Evolutionary conservation across 2,329 filamentous ascomycete genomes (phyloP).

Genomic region (Aurifilum marmelostoma): DNA sequence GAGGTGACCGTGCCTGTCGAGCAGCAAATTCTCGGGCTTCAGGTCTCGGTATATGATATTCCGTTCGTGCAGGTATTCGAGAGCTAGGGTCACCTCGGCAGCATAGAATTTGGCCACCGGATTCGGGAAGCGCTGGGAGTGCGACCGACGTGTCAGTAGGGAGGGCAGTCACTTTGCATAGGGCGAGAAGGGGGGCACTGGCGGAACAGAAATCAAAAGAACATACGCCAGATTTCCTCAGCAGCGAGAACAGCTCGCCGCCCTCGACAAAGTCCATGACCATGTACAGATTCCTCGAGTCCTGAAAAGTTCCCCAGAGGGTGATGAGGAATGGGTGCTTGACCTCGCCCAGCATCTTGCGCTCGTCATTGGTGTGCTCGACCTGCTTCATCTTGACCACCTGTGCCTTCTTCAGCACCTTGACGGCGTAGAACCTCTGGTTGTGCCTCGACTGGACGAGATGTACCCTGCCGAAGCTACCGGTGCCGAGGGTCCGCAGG

Average conservation of each 20-base stretch:
- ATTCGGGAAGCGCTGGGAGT: conserved; percentile 85
- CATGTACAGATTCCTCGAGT: conserved; percentile 96
- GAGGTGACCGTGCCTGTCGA: conserved; percentile 90
- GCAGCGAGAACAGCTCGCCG: conserved; percentile 91
- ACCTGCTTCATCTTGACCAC: conserved; percentile 99
- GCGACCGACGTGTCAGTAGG: conserved; percentile 31
- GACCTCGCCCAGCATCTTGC: conserved; percentile 92
- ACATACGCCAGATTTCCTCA: conserved; percentile 87
- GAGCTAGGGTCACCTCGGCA: conserved; percentile 90
- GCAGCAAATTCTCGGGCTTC: conserved; percentile 90
- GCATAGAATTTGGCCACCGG: conserved; percentile 99
- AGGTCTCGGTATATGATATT: conserved; percentile 98
- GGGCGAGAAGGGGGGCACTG: not conserved
- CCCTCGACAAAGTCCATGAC: conserved; percentile 99
- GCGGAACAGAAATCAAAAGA: not conserved
- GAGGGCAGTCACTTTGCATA: not conserved
- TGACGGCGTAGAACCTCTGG: conserved; percentile 96
- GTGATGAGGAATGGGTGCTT: conserved; percentile 98
- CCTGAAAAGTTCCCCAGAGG: conserved; percentile 97
- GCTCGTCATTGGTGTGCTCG: conserved; percentile 98
- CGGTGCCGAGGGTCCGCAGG: conserved; percentile 89
- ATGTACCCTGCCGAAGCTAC: conserved; percentile 95
- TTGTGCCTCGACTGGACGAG: conserved; percentile 98
- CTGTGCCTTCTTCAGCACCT: conserved; percentile 97
- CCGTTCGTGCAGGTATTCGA: conserved; percentile 92